Conservation (phyloP, 805 yeast species). For the Torulaspora quercuum region DNA sequence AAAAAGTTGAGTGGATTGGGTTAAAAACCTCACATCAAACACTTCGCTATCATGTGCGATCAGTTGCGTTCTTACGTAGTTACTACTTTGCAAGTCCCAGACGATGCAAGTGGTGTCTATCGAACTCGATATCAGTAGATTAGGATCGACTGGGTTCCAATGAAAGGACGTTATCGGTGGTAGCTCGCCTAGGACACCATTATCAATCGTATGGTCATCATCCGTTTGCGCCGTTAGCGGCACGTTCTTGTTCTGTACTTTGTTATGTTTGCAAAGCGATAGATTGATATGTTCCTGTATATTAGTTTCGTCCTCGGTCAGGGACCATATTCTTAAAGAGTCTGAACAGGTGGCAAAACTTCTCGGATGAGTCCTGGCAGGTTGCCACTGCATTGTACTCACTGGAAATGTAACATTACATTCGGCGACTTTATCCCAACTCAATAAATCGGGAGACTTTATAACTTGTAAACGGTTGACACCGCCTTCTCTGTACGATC, state of each 20-base stretch:
- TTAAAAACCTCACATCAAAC: slow-evolving; percentile 81
- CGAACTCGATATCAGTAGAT: slow-evolving; percentile 72
- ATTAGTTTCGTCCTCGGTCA: slow-evolving; percentile 26
- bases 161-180: slow-evolving; percentile 95
- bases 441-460: slow-evolving; percentile 50
- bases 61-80: slow-evolving; percentile 80
- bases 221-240: slow-evolving; percentile 8
- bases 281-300: slow-evolving; percentile 42
- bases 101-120: slow-evolving; percentile 96
- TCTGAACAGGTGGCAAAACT: slow-evolving; percentile 38
- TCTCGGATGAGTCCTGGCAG: slow-evolving; percentile 27
- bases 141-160: slow-evolving; percentile 77
- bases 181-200: slow-evolving; percentile 35
- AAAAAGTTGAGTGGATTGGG: slow-evolving; percentile 66
- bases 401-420: slow-evolving; percentile 34
- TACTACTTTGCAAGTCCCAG: slow-evolving; percentile 63
- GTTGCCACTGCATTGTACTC: slow-evolving; percentile 36
- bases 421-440: slow-evolving; percentile 62
- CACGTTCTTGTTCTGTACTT: slow-evolving; percentile 37
- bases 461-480: slow-evolving; percentile 60
- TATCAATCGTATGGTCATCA: slow-evolving; percentile 1
- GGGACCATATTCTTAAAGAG: slow-evolving; percentile 34
- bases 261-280: slow-evolving; percentile 43
- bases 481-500: slow-evolving; percentile 73
- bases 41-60: slow-evolving; percentile 97